Conservation (phyloP, 495 filamentous ascomycete species). For the Corynascus novoguineensis region DNA sequence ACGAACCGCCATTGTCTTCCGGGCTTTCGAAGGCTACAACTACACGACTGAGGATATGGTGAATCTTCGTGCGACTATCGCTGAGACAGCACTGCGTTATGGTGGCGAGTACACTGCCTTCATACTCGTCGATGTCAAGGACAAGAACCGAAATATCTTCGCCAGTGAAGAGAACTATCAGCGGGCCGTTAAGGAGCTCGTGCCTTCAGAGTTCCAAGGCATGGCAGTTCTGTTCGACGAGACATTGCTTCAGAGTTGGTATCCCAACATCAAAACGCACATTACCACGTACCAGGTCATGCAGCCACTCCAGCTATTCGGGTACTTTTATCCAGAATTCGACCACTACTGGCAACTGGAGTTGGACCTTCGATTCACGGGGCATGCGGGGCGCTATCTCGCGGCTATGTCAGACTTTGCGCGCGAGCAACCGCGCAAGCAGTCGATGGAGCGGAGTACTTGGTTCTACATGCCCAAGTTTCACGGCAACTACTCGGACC, state of each 20-base stretch:
- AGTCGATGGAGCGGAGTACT: conserved; percentile 4
- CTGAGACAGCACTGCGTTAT: background rate
- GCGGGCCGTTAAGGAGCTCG: background rate
- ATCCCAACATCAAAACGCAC: conserved; percentile 1
- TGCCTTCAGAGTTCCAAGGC: background rate
- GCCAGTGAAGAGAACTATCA: background rate
- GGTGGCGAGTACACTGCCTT: conserved; percentile 5
- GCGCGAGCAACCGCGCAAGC: conserved; percentile 5
- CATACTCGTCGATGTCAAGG: conserved; percentile 8
- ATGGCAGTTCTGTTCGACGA: conserved; percentile 4
- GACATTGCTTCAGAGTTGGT: conserved; percentile 2
- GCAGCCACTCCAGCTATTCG: conserved; percentile 8
- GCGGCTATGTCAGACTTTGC: conserved; percentile 1
- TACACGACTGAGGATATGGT: conserved; percentile 1
- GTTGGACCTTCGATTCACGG: conserved; percentile 7
- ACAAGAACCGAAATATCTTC: background rate
- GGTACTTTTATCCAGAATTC: conserved; percentile 1
- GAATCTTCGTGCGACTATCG: background rate
- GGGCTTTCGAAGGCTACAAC: conserved; percentile 4
- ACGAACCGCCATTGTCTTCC: conserved; percentile 7
- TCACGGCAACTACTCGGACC: background rate
- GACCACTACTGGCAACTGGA: conserved; percentile 6
- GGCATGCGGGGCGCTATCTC: conserved; percentile 4
- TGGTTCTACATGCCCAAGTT: conserved; percentile 6
- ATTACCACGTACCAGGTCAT: conserved; percentile 7